Base-by-base conservation (phyloP, 371 early-diverging fungal genomes). In the Mortierella polycephala region DNA sequence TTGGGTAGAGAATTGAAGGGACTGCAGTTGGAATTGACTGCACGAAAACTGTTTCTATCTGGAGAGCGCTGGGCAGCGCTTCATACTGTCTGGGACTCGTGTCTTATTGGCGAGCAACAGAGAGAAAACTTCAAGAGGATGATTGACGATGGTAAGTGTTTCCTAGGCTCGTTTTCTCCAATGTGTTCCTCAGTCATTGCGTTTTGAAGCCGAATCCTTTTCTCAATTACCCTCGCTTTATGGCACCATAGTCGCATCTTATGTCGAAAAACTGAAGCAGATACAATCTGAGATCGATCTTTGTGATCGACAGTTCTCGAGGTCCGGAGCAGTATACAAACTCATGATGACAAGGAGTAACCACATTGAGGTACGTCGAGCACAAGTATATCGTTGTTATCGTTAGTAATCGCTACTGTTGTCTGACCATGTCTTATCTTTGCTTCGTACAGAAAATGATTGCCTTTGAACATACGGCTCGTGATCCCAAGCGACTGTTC, bases 401-500 rank as follows among this genome's bases (percentile, higher is more conserved):
- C 30, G 40, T 39, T 30, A 47, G 16, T 40, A 18, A 49, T 46
- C 14, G 13, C 16, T 14, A 14, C 18, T 58, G 50, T 37, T 11
- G 30, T 0, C 37, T 45, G 47, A 52, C 20, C 12, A 1, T 21
- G 14, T 51, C 44, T 14, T 12, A 20, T n/a, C 47, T 23, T 44
- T 57, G 37, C 21, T 63, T 3, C 30, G 20, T 76, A 14, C 57
- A 89, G 86, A 86, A 86, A 79, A 95, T 96, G 93, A 86, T 88
- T 56, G 90, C 91, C 12, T 96, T 97, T 85, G 97, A 97, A 79
- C 89, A 90, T 64, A 87, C 87, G 0, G 98, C 98, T 1, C 91
- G 91, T 1, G 96, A 97, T 71, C 96, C 96, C 4, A 84, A 85
- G 55, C 84, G 98, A 30, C 82, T 97, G 14, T 94, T 94, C 67